Evolutionary conservation across 2,329 filamentous ascomycete genomes (phyloP).

Genomic region (Pyrenophora seminiperda): DNA sequence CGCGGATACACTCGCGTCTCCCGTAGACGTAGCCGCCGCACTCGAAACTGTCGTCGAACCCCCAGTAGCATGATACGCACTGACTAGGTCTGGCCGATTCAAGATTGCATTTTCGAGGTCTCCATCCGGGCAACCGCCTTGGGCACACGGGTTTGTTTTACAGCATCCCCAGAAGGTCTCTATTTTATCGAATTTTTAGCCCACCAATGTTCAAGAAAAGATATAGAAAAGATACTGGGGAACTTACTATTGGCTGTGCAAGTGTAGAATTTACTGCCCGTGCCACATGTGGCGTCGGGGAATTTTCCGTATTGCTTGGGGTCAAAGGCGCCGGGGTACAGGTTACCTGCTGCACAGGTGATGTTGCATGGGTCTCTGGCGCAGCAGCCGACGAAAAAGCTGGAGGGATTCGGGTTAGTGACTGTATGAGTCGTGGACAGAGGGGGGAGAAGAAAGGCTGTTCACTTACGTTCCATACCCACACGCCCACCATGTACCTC

Average conservation of each 20-base stretch:
- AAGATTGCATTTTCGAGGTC: constrained; percentile 33
- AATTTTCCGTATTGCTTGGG: constrained; percentile 37
- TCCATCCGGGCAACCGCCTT: constrained; percentile 32
- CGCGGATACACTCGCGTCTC: neutral
- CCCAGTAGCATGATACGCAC: constrained; percentile 22
- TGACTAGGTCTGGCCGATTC: constrained; percentile 17
- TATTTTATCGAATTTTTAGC: neutral
- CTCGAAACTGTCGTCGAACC: constrained; percentile 10
- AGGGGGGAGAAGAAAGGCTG: too few relatives aligned
- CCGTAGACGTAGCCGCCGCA: constrained; percentile 4
- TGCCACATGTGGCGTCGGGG: constrained; percentile 37
- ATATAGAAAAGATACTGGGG: neutral
- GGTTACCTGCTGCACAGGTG: constrained; percentile 39
- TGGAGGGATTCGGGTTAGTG: neutral
- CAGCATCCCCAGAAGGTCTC: constrained; percentile 49
- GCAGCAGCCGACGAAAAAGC: constrained; percentile 48
- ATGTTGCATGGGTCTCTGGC: constrained; percentile 41
- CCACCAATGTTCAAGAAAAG: neutral
- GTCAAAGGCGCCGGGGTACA: constrained; percentile 44
- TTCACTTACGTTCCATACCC: constrained; percentile 21
- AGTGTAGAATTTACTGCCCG: constrained; percentile 42
- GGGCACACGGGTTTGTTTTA: constrained; percentile 41
- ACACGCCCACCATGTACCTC: constrained; percentile 47
- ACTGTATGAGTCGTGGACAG: neutral
- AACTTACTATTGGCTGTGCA: constrained; percentile 29